Percentiles rank a stretch among this genome's conserved stretches.
Evolutionary conservation across 2,329 filamentous ascomycete genomes (phyloP).

Genomic region (Penicillium crustosum): DNA sequence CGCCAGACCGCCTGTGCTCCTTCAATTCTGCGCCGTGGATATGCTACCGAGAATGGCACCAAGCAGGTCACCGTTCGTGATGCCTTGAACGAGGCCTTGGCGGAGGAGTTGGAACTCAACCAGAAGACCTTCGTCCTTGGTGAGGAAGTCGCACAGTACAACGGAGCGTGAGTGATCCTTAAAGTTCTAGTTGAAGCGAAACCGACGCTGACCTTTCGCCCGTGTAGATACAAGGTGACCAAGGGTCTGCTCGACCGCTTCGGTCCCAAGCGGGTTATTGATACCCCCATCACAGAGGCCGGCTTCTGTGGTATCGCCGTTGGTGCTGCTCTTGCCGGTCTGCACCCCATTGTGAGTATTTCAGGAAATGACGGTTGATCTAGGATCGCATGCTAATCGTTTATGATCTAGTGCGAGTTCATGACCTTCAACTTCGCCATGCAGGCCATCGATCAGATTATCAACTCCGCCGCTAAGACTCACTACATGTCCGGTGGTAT

Average conservation of each 20-base stretch:
- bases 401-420: conserved; percentile 76
- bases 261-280: conserved; percentile 94
- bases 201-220: conserved; percentile 38
- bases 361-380: background rate
- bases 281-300: conserved; percentile 96
- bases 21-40: conserved; percentile 52
- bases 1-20: conserved; percentile 52
- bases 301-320: conserved; percentile 93
- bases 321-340: conserved; percentile 88
- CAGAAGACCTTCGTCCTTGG: conserved; percentile 93
- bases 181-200: background rate
- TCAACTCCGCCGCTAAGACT: conserved; percentile 98
- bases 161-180: conserved; percentile 69
- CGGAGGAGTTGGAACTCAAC: conserved; percentile 93
- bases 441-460: conserved; percentile 99
- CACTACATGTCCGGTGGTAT: conserved; percentile 99
- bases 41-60: conserved; percentile 60
- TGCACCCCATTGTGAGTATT: conserved; percentile 82
- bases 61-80: conserved; percentile 98
- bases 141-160: conserved; percentile 99
- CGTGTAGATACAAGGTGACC: conserved; percentile 86
- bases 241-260: conserved; percentile 97
- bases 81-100: conserved; percentile 94
- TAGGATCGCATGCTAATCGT: conserved; percentile 5
- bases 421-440: conserved; percentile 99